Evolutionary conservation across 1,284 basidiomycete species (phyloP).

Genomic region (Hemileia vastatrix): DNA sequence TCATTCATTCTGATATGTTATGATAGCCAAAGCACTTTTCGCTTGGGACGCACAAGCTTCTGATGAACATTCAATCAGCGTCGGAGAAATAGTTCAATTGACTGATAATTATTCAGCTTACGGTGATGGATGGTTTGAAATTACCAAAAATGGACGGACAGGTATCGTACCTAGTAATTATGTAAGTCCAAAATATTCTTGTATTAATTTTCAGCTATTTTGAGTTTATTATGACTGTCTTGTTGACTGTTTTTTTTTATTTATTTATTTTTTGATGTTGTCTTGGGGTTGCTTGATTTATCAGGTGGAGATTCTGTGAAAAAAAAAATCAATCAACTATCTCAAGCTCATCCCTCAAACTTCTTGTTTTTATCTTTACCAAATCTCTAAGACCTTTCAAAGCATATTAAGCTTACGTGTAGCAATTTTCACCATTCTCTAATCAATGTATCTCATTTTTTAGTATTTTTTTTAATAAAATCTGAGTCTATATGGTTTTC

Average conservation of each 20-base stretch:
- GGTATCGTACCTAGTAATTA: slow-evolving; percentile 29
- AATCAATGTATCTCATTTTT: too few species aligned
- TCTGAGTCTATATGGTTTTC: too few species aligned
- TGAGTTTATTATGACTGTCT: not conserved
- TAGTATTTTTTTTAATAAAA: too few species aligned
- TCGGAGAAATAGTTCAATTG: slow-evolving; percentile 57
- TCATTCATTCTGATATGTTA: not conserved
- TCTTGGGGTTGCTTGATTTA: not conserved
- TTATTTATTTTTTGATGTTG: not conserved
- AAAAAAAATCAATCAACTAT: too few species aligned
- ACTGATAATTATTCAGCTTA: slow-evolving; percentile 42
- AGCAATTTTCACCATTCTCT: too few species aligned
- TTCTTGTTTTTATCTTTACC: too few species aligned
- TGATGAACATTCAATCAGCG: slow-evolving; percentile 59
- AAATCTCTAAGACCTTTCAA: too few species aligned
- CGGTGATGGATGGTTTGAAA: slow-evolving; percentile 26
- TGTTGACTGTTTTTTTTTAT: not conserved
- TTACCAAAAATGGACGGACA: slow-evolving; percentile 19
- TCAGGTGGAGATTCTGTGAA: too few species aligned
- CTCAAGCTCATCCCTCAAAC: too few species aligned
- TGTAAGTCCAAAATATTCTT: slow-evolving; percentile 17
- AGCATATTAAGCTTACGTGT: too few species aligned
- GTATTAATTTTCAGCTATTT: not conserved
- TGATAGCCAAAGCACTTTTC: slow-evolving; percentile 60
- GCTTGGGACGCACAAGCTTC: slow-evolving; percentile 57